phyloP scores from a whole-genome alignment of 2,329 filamentous ascomycete species.

The Chaetothyriales sp. region DNA sequence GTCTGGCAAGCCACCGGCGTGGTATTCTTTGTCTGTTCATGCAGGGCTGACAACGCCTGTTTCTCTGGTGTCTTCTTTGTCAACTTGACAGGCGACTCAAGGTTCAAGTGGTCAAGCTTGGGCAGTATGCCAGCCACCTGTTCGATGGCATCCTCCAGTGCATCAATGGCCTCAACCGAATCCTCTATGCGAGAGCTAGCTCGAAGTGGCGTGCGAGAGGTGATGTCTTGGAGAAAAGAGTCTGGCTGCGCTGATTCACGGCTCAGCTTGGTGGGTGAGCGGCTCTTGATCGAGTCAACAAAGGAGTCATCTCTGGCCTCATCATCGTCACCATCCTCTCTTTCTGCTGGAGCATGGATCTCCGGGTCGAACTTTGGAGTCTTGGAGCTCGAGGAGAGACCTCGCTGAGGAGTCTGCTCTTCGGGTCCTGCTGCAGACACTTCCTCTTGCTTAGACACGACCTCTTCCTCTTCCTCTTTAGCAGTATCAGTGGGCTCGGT shows the following conservation, averaged over 20 bases:
- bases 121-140: slow-evolving; percentile 29
- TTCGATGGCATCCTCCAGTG: slow-evolving; percentile 37
- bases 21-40: slow-evolving; percentile 11
- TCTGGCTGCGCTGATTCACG: slow-evolving; percentile 3
- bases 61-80: slow-evolving; percentile 4
- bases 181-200: slow-evolving; percentile 23
- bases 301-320: slow-evolving; percentile 18
- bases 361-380: slow-evolving; percentile 18
- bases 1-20: background rate
- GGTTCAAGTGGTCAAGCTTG: slow-evolving; percentile 9
- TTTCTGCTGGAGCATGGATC: slow-evolving; percentile 10
- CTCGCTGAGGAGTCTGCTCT: background rate
- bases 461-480: background rate
- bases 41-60: background rate
- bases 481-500: background rate
- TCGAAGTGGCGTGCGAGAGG: slow-evolving; percentile 8
- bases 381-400: slow-evolving; percentile 3
- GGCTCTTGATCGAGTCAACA: slow-evolving; percentile 18
- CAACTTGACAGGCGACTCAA: slow-evolving; percentile 12
- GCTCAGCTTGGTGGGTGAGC: slow-evolving; percentile 16
- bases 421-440: background rate
- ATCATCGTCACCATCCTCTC: background rate
- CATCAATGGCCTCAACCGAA: slow-evolving; percentile 37
- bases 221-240: slow-evolving; percentile 14
- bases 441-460: too few species aligned